Percentiles rank a stretch among this genome's conserved stretches.
Evolutionary conservation across 78 protist genomes (phyloP).

Genomic region (Guillardia theta): DNA sequence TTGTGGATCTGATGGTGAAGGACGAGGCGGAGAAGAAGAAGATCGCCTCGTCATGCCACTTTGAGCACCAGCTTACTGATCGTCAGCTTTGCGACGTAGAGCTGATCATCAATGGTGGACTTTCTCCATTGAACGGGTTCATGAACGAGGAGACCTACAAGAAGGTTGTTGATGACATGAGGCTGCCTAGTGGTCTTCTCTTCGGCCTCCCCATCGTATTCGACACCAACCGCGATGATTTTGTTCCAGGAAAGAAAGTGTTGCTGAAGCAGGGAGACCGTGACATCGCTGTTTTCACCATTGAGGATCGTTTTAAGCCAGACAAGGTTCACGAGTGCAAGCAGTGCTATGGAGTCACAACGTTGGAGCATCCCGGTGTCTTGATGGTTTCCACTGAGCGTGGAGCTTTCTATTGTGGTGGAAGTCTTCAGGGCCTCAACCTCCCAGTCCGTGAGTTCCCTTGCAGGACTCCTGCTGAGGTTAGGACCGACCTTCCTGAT

Average conservation of each 20-base stretch:
- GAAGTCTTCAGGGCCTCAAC: constrained; percentile 53
- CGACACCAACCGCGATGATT: constrained; percentile 18
- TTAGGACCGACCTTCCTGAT: constrained; percentile 66
- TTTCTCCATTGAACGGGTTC: constrained; percentile 56
- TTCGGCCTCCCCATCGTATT: constrained; percentile 53
- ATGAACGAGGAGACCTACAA: constrained; percentile 45
- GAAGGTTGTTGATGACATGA: constrained; percentile 30
- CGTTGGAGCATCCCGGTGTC: constrained; percentile 90
- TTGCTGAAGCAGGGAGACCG: constrained; percentile 23
- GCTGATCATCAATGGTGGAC: constrained; percentile 75
- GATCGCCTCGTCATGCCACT: background rate
- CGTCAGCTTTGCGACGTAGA: constrained; percentile 79
- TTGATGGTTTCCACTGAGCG: constrained; percentile 62
- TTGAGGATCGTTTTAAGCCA: constrained; percentile 60
- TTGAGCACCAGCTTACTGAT: background rate
- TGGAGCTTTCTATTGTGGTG: constrained; percentile 78
- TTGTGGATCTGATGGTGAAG: constrained; percentile 53
- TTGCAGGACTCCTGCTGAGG: constrained; percentile 79
- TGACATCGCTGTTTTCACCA: constrained; percentile 40
- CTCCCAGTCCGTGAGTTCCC: constrained; percentile 53
- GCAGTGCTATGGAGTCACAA: constrained; percentile 72
- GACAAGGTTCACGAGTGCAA: constrained; percentile 72
- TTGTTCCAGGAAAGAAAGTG: constrained; percentile 37
- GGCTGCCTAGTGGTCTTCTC: constrained; percentile 15
- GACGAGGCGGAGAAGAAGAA: background rate